Evolutionary conservation across 2,329 filamentous ascomycete genomes (phyloP).

Genomic region (Xylaria polymorpha): DNA sequence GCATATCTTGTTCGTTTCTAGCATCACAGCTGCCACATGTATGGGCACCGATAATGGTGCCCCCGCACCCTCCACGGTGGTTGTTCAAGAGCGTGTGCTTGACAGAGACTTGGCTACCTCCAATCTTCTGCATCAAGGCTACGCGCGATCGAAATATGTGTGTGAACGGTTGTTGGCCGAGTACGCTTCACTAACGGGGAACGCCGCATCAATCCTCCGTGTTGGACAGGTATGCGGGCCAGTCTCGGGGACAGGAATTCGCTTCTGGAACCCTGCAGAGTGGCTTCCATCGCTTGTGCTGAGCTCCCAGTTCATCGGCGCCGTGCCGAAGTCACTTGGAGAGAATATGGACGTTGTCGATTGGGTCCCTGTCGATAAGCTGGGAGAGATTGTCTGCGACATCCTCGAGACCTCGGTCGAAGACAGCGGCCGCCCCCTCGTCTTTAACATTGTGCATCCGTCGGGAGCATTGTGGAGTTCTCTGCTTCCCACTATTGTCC

Average conservation of each 20-base stretch:
- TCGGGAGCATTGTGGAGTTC: not conserved
- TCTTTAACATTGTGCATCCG: slow-evolving; percentile 22
- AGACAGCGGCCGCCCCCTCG: not conserved
- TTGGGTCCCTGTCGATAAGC: slow-evolving; percentile 42
- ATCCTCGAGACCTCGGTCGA: no score
- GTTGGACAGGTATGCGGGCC: no score
- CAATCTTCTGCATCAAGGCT: no score
- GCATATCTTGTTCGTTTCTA: slow-evolving; percentile 44
- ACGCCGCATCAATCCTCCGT: slow-evolving; percentile 26
- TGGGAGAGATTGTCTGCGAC: slow-evolving; percentile 30
- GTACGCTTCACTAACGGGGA: slow-evolving; percentile 23
- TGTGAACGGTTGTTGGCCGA: slow-evolving; percentile 44
- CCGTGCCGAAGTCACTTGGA: slow-evolving; percentile 32
- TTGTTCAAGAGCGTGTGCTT: slow-evolving; percentile 37
- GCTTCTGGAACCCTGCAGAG: slow-evolving; percentile 41
- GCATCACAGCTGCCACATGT: slow-evolving; percentile 43
- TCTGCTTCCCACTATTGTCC: slow-evolving; percentile 7
- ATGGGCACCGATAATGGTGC: slow-evolving; percentile 2
- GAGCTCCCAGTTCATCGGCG: slow-evolving; percentile 42
- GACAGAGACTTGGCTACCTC: slow-evolving; percentile 15
- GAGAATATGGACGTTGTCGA: slow-evolving; percentile 24
- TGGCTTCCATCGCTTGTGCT: slow-evolving; percentile 41
- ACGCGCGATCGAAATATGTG: slow-evolving; percentile 46
- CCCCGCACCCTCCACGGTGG: not conserved
- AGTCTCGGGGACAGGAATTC: no score